A percentile compares a stretch with the other conserved stretches of the same genome.
Conservation (phyloP, 2,329 filamentous ascomycete species). For the Phialocephala sp. region DNA sequence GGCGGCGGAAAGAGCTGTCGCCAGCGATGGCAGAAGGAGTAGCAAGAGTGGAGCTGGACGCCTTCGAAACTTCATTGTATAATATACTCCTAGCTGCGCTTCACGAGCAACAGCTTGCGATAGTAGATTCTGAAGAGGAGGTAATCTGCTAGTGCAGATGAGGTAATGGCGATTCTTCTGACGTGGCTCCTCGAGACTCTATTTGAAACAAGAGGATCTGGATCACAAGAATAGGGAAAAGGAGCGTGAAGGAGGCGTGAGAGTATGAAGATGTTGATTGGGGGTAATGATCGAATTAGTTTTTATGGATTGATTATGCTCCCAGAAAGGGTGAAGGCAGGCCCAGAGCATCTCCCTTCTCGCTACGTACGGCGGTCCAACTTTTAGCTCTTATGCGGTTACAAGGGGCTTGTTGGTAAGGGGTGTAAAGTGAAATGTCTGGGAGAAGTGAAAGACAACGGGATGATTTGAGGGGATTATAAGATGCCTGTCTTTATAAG, state of each 20-base stretch:
- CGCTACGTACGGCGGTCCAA: constrained; percentile 12
- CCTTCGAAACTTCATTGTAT: constrained; percentile 63
- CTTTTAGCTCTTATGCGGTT: constrained; percentile 23
- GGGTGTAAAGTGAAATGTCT: constrained; percentile 1
- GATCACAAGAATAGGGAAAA: constrained; percentile 10
- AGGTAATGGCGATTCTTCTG: constrained; percentile 15
- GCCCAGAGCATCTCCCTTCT: constrained; percentile 5
- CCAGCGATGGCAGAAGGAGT: constrained; percentile 63
- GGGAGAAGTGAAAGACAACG: neutral
- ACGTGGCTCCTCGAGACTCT: constrained; percentile 23
- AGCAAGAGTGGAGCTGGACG: constrained; percentile 61
- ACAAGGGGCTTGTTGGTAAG: constrained; percentile 19
- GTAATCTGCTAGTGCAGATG: neutral
- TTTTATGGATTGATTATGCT: constrained; percentile 16
- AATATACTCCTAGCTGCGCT: constrained; percentile 12
- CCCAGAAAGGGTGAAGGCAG: constrained; percentile 6
- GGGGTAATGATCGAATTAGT: constrained; percentile 5
- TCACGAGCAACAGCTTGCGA: constrained; percentile 10
- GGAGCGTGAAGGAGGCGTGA: constrained; percentile 11
- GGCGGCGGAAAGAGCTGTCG: constrained; percentile 47
- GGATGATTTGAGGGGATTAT: neutral
- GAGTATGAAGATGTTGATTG: constrained; percentile 9
- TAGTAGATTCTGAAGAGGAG: neutral
- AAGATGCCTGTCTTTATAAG: neutral
- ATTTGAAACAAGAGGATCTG: neutral